Evolutionary conservation across 1,139 yeast species (phyloP).

Genomic region (Kazachstania sp.): DNA sequence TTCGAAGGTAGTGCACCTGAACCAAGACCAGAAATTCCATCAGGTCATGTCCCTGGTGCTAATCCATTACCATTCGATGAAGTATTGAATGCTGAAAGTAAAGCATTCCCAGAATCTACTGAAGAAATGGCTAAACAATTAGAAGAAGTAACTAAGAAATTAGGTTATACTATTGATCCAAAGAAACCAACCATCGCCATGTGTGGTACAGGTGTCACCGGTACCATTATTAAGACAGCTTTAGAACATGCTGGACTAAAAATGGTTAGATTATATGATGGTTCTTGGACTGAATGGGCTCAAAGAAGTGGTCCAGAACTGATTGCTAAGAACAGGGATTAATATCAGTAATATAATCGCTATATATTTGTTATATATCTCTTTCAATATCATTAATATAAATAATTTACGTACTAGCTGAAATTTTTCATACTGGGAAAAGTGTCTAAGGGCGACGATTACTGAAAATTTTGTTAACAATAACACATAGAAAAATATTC

Average conservation of each 20-base stretch:
- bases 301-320: slow-evolving; percentile 31
- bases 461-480: too few species aligned
- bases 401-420: neutral
- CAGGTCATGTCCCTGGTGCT: slow-evolving; percentile 86
- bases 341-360: neutral
- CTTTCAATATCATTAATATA: neutral
- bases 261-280: slow-evolving; percentile 70
- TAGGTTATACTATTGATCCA: slow-evolving; percentile 31
- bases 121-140: slow-evolving; percentile 18
- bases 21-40: slow-evolving; percentile 76
- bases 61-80: slow-evolving; percentile 66
- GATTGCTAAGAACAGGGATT: slow-evolving; percentile 27
- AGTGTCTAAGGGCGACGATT: too few species aligned
- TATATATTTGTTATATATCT: too few species aligned
- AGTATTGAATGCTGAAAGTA: slow-evolving; percentile 42
- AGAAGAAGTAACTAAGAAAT: slow-evolving; percentile 13
- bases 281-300: slow-evolving; percentile 74
- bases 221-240: slow-evolving; percentile 71
- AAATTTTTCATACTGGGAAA: neutral
- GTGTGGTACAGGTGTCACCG: slow-evolving; percentile 97
- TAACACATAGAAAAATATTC: too few species aligned
- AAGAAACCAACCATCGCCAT: slow-evolving; percentile 63
- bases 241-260: slow-evolving; percentile 49
- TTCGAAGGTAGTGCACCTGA: slow-evolving; percentile 76
- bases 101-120: slow-evolving; percentile 35